Base-by-base conservation (phyloP, 345 rosid species). In the Noccaea caerulescens region DNA sequence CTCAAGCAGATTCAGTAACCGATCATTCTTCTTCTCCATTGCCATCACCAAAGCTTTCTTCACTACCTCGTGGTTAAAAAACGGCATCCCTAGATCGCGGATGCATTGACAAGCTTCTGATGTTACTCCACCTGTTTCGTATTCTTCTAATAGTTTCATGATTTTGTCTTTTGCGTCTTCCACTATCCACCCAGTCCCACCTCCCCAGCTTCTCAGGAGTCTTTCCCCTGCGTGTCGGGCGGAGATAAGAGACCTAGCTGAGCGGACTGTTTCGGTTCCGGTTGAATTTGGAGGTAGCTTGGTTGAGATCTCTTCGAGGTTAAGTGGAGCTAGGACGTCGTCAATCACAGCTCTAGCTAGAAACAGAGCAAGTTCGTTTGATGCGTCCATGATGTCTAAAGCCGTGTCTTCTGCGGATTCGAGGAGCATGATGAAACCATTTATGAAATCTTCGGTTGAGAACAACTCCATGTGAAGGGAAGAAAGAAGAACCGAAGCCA, bases 131-230 rank as follows among this genome's bases (percentile, higher is more conserved):
- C 98, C 92, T 25, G 84, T 85, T 80, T 89, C 98, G 16, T 83
- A 94, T 80, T 94, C 99, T 78, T 95, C 98, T 49, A 94, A 73
- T 7, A 95, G 89, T 85, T 90, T 92, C 82, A 77, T n/a, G 77
- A 95, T 92, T 80, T 92, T 95, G 88, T 95, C 99, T 75, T 95
- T 95, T 1, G 99, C 98, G 58, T 95, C 99, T 84, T 95, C 99
- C 34, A 95, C 96, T 4, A 91, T 94, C 98, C 98, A 95, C 7
- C 99, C 98, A 0, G 92, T 89, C 37, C 99, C 99, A 54, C 99
- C 99, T 3, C 99, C 99, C 99, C 99, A 95, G 73, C 99, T 89
- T 80, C 99, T 84, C 58, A 95, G 78, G 79, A 95, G 73, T 82
- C 99, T 92, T 83, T 95, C 99, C 1, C 97, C 99, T 25, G 99